Base-by-base conservation (phyloP, 306 rosid species). In the Prinsepia uniflora region DNA sequence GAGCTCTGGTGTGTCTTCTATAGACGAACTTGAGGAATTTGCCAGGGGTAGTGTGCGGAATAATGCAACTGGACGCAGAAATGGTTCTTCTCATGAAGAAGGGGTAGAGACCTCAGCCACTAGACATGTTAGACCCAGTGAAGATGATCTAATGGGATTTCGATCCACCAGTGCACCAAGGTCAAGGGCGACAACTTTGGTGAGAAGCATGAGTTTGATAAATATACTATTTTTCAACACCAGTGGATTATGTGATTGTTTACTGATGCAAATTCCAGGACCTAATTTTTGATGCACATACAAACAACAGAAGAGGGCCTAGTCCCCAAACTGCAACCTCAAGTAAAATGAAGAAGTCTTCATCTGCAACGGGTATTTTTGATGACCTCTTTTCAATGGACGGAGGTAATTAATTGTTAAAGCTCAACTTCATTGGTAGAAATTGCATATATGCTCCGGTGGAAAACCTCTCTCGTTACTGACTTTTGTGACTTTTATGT, bases 21-120 rank as follows among this genome's bases (percentile, higher is more conserved):
- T 94, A 63, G 98, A 94, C 13, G 96, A 90, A 73, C 91, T 94
- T 67, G 98, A 87, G 85, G 71, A 84, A 63, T 94, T 94, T 83
- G 90, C 88, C 71, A 86, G 72, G 85, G 90, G 86, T 36, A 73
- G 43, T 58, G 75, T 77, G 77, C 84, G 19, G 66, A 82, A 70
- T 57, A 86, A 78, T 74, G 63, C 84, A 47, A 70, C 72, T 9
- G 79, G 75, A 78, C 80, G 65, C 66, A 68, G 80, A 71, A 71
- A 79, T 67, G 41, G 47, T 70, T 76, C 42, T 40, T 74, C 70
- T 70, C 39, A 62, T 56, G 83, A 73, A 49, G 80, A 66, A 49
- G 62, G 30, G 70, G 20, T 67, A 48, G 77, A 78, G 71, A 76
- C 66, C 63, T 70, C 81, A 14, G 56, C 74, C 9, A 69, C 82